Conservation (phyloP, 2,329 filamentous ascomycete genomes). For the Dactylellina leptospora region DNA sequence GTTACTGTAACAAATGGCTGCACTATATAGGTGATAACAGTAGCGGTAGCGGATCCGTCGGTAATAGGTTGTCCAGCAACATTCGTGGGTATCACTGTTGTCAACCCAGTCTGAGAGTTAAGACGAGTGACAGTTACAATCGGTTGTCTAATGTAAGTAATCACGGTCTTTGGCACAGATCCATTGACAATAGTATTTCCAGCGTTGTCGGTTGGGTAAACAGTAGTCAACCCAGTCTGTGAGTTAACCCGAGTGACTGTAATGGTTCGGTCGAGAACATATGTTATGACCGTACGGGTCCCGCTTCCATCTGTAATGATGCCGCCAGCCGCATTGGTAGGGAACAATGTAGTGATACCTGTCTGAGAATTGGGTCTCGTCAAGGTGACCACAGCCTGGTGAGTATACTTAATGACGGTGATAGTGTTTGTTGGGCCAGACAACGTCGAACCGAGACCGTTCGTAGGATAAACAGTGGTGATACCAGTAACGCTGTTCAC, state of each 20-base stretch:
- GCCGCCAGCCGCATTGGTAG: background rate
- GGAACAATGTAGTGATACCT: background rate
- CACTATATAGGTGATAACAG: background rate
- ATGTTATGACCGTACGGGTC: background rate
- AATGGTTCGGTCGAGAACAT: background rate
- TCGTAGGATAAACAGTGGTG: background rate
- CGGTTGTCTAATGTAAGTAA: background rate
- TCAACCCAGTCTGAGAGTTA: background rate
- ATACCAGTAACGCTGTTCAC: background rate
- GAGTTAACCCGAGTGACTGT: background rate
- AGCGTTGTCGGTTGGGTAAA: background rate
- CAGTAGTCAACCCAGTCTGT: background rate
- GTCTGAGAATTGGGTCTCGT: background rate
- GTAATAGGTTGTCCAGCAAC: background rate
- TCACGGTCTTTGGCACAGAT: background rate
- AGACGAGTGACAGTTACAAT: background rate
- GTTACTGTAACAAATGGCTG: background rate
- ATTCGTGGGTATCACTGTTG: background rate
- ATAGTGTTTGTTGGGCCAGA: background rate
- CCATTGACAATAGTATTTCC: background rate
- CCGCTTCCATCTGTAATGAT: background rate
- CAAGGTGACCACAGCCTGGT: background rate
- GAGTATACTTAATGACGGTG: background rate
- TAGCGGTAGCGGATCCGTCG: background rate
- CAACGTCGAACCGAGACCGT: background rate